Base-by-base conservation (phyloP, 2,329 filamentous ascomycete species). In the Colletotrichum tabaci region DNA sequence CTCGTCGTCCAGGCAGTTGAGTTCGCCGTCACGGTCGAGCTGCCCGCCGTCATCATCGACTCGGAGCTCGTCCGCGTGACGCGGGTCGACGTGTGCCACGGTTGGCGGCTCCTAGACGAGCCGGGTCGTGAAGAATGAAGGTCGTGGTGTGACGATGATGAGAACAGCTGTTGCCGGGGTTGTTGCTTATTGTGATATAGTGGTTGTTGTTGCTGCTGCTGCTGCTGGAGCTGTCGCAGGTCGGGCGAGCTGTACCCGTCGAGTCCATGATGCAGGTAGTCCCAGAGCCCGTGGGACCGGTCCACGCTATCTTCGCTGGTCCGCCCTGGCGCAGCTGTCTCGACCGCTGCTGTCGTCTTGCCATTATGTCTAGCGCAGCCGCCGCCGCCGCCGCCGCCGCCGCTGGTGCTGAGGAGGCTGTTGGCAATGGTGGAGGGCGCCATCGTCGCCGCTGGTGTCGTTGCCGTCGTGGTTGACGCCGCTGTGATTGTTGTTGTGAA, bases 201-300 rank as follows among this genome's bases (percentile, higher is more conserved):
- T 35, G 30, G 49, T 2, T 42, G 52, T 13, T 63, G 62, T 18
- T 65, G 62, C 12, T 57, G 61, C 50, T 57, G 49, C 46, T 46
- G 61, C 40, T 60, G 53, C n/a, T 65, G 66, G 44, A 60, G 50
- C 44, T 57, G 50, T 30, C 65, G 57, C 52, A 71, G 52, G 18
- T 71, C 68, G 42, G 64, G 64, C 26, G 58, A 63, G 64, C 68
- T 67, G 64, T 71, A 53, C 56, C 68, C 68, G 64, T 71, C 68
- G 64, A 71, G 52, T n/a, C 64, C 68, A 47, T 71, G 64, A 30
- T 71, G 68, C 63, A 71, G 52, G 53, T 71, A 71, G 68, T 71
- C 30, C 68, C 64, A 71, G 42, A 71, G 68, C 16, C 52, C 68
- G 57, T 61, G 64, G 18, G 57, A 63, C 64, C 68, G 35, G 50